Base-by-base conservation (phyloP, 2,329 filamentous ascomycete genomes). In the Magnaporthiopsis incrustans region DNA sequence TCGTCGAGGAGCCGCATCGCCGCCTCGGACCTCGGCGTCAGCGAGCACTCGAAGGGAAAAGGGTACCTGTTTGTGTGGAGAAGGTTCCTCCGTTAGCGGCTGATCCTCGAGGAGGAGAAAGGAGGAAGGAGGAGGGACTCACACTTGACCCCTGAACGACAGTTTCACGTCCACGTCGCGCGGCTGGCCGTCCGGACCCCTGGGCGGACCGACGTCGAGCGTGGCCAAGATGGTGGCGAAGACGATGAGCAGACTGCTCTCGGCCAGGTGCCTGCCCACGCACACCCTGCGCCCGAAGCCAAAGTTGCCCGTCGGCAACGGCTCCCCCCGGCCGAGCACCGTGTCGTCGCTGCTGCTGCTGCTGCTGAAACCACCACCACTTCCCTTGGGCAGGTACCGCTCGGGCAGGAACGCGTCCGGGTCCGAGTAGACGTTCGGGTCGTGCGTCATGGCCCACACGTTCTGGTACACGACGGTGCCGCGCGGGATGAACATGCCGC, bases 211-310 rank as follows among this genome's bases (percentile, higher is more conserved):
- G 60, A 75, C 66, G 15, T 74, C 68, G 33, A 71, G 61, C 2
- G 71, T 73, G 0, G 72, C 71, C 6, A 75, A 63, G 53, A 74
- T 66, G 10, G 67, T 76, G 66, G 79, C 77, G 27, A 73, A 60
- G 3, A 71, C 65, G 44, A 74, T 73, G 2, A 70, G 80, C 0
- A 81, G 77, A 25, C 80, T 78, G 64, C 81, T 77, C 68, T 83
- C 79, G 0, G 81, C 81, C n/a, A 84, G 70, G 38, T 74, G 71
- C 59, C 77, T 73, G 2, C 79, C 79, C 27, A 75, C 73, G 64
- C 79, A 82, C 4, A 77, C 73, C 10, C 79, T 72, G n/a, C 79
- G 70, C 6, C 79, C 79, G 71, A 78, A 81, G 12, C 79, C 78
- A 67, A 80, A 74, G 14, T 70, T 68, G 0, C 72, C 73, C 10